phyloP scores from a whole-genome alignment of 176 grass and related monocot genomes.

The Bonia amplexicaulis region DNA sequence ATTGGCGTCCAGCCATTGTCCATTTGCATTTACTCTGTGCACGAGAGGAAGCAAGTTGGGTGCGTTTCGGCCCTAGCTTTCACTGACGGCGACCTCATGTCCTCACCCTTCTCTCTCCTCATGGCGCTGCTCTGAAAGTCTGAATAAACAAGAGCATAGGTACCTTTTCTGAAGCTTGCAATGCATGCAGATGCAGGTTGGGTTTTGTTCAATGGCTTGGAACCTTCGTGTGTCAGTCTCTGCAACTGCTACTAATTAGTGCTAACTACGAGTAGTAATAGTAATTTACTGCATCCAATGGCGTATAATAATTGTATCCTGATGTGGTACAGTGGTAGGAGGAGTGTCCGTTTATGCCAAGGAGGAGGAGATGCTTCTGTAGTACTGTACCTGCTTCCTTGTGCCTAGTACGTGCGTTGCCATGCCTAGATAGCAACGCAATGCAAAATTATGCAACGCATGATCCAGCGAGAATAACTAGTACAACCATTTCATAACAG shows the following conservation, averaged over 20 bases:
- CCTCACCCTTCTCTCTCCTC: not conserved
- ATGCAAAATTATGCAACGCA: no score
- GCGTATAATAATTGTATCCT: not conserved
- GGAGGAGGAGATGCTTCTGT: slow-evolving; percentile 21
- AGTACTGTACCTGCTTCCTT: not conserved
- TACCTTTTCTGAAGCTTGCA: slow-evolving; percentile 19
- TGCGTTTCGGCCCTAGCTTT: not conserved
- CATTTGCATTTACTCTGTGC: slow-evolving; percentile 44
- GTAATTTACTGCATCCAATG: slow-evolving; percentile 29
- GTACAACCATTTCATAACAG: no score
- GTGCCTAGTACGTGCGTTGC: no score
- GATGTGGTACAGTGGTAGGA: not conserved
- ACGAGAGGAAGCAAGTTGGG: slow-evolving; percentile 29
- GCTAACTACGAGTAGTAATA: slow-evolving; percentile 18
- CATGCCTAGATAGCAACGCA: no score
- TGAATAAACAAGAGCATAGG: slow-evolving; percentile 10
- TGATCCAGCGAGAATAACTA: no score
- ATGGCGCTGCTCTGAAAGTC: not conserved
- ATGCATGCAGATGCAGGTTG: not conserved
- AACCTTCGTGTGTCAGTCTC: slow-evolving; percentile 48
- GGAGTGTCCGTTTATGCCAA: not conserved
- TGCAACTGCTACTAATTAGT: not conserved
- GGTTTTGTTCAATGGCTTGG: slow-evolving; percentile 36
- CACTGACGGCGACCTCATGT: not conserved
- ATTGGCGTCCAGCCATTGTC: not conserved